phyloP scores from a whole-genome alignment of 1,284 basidiomycete species.

The Ganoderma multipileum region DNA sequence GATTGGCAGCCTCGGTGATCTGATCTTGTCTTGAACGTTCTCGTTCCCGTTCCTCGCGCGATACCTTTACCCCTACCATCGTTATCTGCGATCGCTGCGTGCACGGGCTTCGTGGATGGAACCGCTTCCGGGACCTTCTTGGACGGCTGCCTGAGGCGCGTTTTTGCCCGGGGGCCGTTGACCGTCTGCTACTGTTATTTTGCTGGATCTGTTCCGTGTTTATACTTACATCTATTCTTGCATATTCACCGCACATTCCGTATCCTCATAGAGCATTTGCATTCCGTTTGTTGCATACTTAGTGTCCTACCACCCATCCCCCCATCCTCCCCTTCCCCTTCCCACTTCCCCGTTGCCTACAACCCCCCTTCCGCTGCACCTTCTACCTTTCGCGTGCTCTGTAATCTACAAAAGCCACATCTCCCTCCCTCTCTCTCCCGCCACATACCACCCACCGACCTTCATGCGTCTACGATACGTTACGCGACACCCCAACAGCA shows the following conservation, averaged over 20 bases:
- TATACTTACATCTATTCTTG: slow-evolving; percentile 34
- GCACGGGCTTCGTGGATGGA: slow-evolving; percentile 5
- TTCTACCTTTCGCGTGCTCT: background rate
- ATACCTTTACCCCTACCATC: background rate
- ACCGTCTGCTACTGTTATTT: slow-evolving; percentile 6
- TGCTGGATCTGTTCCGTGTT: slow-evolving; percentile 28
- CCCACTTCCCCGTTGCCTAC: background rate
- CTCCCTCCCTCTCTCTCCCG: background rate
- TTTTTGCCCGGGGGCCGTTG: slow-evolving; percentile 3
- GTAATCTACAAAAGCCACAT: slow-evolving; percentile 3
- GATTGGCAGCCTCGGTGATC: slow-evolving; percentile 37
- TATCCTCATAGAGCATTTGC: slow-evolving; percentile 18
- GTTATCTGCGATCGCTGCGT: background rate
- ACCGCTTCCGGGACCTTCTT: slow-evolving; percentile 2
- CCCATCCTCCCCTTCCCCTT: background rate
- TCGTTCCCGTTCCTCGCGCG: background rate
- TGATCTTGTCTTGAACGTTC: background rate
- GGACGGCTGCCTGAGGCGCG: background rate
- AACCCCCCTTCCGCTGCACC: background rate
- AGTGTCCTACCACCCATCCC: background rate
- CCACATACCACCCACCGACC: slow-evolving; percentile 6
- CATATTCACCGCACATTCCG: slow-evolving; percentile 14
- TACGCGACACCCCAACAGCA: slow-evolving; percentile 28
- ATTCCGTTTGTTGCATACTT: slow-evolving; percentile 23
- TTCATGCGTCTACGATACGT: slow-evolving; percentile 30